Percentiles rank a stretch among this genome's conserved stretches.
Evolutionary conservation across 306 rosid species (phyloP).

Genomic region (Sindora glabra): DNA sequence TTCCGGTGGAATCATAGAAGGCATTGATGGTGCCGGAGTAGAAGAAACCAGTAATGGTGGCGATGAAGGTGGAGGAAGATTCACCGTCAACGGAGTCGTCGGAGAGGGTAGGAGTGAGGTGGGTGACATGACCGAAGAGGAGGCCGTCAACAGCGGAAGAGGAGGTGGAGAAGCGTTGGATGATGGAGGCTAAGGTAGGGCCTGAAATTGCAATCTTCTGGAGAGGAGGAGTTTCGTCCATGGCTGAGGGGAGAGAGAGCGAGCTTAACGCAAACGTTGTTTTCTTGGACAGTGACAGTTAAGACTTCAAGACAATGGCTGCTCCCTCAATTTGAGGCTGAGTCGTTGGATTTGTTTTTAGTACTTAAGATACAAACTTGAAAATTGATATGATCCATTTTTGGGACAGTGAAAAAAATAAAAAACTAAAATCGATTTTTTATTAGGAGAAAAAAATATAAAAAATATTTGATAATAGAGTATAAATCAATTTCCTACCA

Average conservation of each 20-base stretch:
- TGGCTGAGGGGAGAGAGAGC: conserved; percentile 20
- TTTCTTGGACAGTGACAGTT: too few relatives aligned
- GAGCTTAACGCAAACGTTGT: too few relatives aligned
- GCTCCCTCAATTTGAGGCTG: too few relatives aligned
- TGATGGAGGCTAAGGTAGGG: conserved; percentile 64
- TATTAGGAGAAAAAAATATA: too few relatives aligned
- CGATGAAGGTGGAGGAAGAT: conserved; percentile 36
- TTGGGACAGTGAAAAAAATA: too few relatives aligned
- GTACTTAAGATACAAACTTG: too few relatives aligned
- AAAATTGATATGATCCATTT: too few relatives aligned
- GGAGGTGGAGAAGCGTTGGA: conserved; percentile 69
- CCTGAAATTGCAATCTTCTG: conserved; percentile 79
- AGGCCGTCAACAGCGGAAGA: conserved; percentile 66
- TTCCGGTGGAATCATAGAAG: conserved; percentile 49
- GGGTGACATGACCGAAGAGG: conserved; percentile 66
- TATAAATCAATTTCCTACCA: too few relatives aligned
- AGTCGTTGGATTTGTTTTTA: too few relatives aligned
- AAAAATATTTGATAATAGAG: too few relatives aligned
- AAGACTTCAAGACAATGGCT: too few relatives aligned
- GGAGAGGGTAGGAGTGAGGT: conserved; percentile 42
- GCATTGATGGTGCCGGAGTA: conserved; percentile 42
- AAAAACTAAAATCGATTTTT: too few relatives aligned
- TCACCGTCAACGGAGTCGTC: conserved; percentile 43
- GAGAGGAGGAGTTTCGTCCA: conserved; percentile 57
- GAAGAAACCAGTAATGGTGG: conserved; percentile 74